Evolutionary conservation across 805 yeast species (phyloP).

Genomic region (Naumovozyma castellii): DNA sequence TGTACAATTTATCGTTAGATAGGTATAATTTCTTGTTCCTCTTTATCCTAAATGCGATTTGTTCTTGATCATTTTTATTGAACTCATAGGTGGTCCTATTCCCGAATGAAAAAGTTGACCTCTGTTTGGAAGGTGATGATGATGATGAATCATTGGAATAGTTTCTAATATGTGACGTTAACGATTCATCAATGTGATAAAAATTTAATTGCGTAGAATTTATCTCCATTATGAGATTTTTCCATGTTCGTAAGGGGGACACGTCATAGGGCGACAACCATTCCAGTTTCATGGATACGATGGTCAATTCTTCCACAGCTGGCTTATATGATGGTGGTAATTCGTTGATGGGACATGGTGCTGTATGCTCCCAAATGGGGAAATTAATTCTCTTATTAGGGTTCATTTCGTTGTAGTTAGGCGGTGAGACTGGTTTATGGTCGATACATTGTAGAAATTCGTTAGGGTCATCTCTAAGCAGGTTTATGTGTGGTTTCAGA

Average conservation of each 20-base stretch:
- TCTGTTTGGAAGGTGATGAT: conserved; percentile 1
- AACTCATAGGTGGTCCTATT: conserved; percentile 18
- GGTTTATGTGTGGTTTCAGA: background rate
- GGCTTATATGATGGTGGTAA: conserved; percentile 59
- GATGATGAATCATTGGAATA: conserved; percentile 18
- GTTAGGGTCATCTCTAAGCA: conserved; percentile 7
- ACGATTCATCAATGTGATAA: conserved; percentile 36
- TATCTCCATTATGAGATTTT: conserved; percentile 53
- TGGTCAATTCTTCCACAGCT: conserved; percentile 50
- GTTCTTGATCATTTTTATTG: conserved; percentile 22
- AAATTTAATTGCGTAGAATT: conserved; percentile 82
- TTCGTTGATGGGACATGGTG: conserved; percentile 29
- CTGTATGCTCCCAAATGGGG: conserved; percentile 29
- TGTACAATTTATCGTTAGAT: conserved; percentile 33
- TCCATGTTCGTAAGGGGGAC: conserved; percentile 64
- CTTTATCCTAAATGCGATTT: conserved; percentile 14
- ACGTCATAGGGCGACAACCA: conserved; percentile 71
- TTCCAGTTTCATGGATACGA: conserved; percentile 57
- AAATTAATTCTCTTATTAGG: conserved; percentile 23
- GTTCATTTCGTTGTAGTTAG: conserved; percentile 20
- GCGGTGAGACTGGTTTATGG: conserved; percentile 31
- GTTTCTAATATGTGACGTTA: conserved; percentile 25
- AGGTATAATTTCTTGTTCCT: conserved; percentile 21
- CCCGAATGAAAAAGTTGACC: conserved; percentile 8
- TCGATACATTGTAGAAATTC: conserved; percentile 27